Base-by-base conservation (phyloP, 2,329 filamentous ascomycete genomes). In the Cladosporium sp. region DNA sequence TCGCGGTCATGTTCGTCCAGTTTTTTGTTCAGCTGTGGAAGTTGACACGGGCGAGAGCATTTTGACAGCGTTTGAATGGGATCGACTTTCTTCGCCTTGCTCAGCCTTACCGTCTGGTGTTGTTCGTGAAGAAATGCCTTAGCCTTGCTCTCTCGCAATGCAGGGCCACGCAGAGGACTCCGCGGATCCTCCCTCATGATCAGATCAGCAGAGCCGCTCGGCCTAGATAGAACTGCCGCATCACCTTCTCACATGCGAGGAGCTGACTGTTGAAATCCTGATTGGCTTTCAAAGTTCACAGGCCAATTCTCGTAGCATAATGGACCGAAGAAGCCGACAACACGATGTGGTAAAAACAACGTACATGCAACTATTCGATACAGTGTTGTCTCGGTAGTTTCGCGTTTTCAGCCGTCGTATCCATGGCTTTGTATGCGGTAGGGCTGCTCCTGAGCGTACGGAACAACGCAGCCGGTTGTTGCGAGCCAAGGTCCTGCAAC, bases 161-260 rank as follows among this genome's bases (percentile, higher is more conserved):
- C 56, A 46, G 34, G 34, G 56, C 56, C 23, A 25, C 56, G 56
- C 23, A 58, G 14, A 46, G 16, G n/a, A 25, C 14, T 58, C 56
- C 36, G 56, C 54, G 36, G 34, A 21, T 58, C 25, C 13, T 46
- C 36, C 26, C 56, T 34, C 16, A 36, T n/a, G 56, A 28, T 32
- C 54, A 23, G 32, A 58, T 57, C 23, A 46, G 13, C 36, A 58
- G 56, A 58, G 56, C 56, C 56, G 56, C 56, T 58, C 36, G 56
- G 56, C 36, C 56, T 58, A 46, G 51, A 54, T 10, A 46, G 28
- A 54, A 54, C 51, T 54, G 51, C 51, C 30, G 51, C 26, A 43
- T 43, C 25, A 30, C 34, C 36, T n/a, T 46, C n/a, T 58, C 56
- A 58, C 36, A 46, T 58, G 56, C 56, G 56, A 46, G 10, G 21